Percentiles rank a stretch among this genome's conserved stretches.
Conservation (phyloP, 176 grass and related monocot species). For the Zizania latifolia region DNA sequence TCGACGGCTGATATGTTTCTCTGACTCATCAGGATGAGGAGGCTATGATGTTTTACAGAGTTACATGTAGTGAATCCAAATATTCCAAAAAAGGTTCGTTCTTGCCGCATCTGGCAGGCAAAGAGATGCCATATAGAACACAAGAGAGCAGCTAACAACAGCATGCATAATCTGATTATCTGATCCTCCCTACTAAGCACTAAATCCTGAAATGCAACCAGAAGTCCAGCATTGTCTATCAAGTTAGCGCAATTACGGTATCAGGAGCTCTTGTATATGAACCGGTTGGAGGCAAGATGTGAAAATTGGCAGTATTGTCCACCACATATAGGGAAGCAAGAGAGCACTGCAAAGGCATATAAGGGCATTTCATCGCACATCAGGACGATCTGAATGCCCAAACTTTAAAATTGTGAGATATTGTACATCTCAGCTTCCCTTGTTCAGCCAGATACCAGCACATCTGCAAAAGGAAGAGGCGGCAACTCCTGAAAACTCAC, state of each 20-base stretch:
- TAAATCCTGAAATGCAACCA: slow-evolving; percentile 20
- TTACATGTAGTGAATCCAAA: background rate
- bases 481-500: slow-evolving; percentile 26
- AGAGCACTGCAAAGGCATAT: too few relatives aligned
- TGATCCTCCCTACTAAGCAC: background rate
- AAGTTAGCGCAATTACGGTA: background rate
- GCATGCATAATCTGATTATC: background rate
- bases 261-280: background rate
- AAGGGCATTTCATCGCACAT: background rate
- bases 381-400: slow-evolving; percentile 12
- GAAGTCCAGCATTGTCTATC: background rate
- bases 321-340: background rate
- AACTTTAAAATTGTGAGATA: slow-evolving; percentile 16
- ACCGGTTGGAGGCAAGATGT: background rate
- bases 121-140: slow-evolving; percentile 2
- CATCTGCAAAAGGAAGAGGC: background rate
- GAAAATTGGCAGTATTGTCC: background rate
- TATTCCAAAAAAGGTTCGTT: background rate
- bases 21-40: background rate
- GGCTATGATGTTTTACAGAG: slow-evolving; percentile 3
- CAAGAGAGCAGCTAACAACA: slow-evolving; percentile 1
- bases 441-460: slow-evolving; percentile 11
- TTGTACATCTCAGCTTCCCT: background rate
- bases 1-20: background rate
- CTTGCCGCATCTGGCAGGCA: background rate